Evolutionary conservation across 352 stramenopile species (phyloP).

Genomic region (Phytophthora vignae): DNA sequence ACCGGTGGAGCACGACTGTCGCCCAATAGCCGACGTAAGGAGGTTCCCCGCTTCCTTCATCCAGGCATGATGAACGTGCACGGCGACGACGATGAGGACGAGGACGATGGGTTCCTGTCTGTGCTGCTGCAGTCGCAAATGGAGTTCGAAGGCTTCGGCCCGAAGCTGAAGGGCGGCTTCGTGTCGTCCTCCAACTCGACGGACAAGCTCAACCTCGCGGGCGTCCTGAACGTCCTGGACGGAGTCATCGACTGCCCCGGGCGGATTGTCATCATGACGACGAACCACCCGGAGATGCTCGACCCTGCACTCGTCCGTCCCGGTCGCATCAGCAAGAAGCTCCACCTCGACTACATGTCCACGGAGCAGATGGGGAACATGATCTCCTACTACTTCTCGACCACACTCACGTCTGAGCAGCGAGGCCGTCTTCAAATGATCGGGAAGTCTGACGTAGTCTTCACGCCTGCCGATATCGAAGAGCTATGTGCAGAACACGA

Average conservation of each 20-base stretch:
- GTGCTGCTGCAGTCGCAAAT: slow-evolving; percentile 32
- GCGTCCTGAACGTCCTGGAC: slow-evolving; percentile 92
- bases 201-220: slow-evolving; percentile 81
- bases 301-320: slow-evolving; percentile 87
- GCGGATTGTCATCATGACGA: slow-evolving; percentile 89
- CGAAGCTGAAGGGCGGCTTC: slow-evolving; percentile 39
- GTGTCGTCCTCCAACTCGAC: slow-evolving; percentile 43
- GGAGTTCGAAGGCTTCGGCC: slow-evolving; percentile 33
- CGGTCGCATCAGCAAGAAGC: slow-evolving; percentile 86
- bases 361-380: slow-evolving; percentile 48
- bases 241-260: slow-evolving; percentile 81
- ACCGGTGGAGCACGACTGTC: neutral
- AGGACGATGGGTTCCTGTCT: slow-evolving; percentile 34
- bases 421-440: slow-evolving; percentile 12
- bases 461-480: slow-evolving; percentile 54
- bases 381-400: slow-evolving; percentile 67
- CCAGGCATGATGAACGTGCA: slow-evolving; percentile 8
- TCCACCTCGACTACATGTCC: slow-evolving; percentile 71
- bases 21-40: neutral
- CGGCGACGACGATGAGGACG: slow-evolving; percentile 18
- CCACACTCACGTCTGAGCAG: slow-evolving; percentile 35
- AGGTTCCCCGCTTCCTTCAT: slow-evolving; percentile 2
- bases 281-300: slow-evolving; percentile 87
- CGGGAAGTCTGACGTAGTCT: slow-evolving; percentile 2
- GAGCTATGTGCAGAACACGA: slow-evolving; percentile 57